Evolutionary conservation across 2,329 filamentous ascomycete species (phyloP).

Genomic region (Botrytis porri): DNA sequence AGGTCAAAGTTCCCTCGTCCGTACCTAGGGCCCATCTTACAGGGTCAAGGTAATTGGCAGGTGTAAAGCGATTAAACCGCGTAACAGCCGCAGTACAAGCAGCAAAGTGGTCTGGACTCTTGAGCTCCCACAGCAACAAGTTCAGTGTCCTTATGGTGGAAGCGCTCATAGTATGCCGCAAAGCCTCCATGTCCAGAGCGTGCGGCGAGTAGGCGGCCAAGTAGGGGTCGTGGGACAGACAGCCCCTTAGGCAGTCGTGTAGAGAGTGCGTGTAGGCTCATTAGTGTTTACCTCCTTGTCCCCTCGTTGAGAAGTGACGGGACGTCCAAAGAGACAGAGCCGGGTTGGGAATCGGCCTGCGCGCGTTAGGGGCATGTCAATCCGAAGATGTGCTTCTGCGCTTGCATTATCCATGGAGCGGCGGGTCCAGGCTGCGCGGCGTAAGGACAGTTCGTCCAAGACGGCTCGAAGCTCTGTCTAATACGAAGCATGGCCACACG

Average conservation of each 20-base stretch:
- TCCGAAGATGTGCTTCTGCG: neutral
- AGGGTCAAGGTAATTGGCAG: constrained; percentile 9
- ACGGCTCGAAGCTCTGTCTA: constrained; percentile 8
- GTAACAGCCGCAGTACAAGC: too few species aligned
- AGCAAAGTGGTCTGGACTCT: constrained; percentile 5
- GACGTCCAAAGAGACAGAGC: constrained; percentile 8
- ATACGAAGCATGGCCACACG: too few species aligned
- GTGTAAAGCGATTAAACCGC: neutral
- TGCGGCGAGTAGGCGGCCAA: neutral
- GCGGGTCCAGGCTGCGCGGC: neutral
- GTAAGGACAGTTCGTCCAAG: neutral
- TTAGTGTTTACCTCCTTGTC: constrained; percentile 6
- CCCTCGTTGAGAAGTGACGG: neutral
- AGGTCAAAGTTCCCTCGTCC: neutral
- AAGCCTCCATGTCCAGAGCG: constrained; percentile 1
- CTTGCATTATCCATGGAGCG: neutral
- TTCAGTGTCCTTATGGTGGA: neutral
- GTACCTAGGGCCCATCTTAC: neutral
- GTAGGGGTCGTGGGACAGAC: neutral
- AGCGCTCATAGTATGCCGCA: constrained; percentile 3
- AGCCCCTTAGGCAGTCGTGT: neutral
- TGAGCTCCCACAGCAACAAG: neutral
- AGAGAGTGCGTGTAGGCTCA: neutral
- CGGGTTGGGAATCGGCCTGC: constrained; percentile 1
- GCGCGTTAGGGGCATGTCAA: neutral